Base-by-base conservation (phyloP, 2,329 filamentous ascomycete genomes). In the Fonsecaea monophora region DNA sequence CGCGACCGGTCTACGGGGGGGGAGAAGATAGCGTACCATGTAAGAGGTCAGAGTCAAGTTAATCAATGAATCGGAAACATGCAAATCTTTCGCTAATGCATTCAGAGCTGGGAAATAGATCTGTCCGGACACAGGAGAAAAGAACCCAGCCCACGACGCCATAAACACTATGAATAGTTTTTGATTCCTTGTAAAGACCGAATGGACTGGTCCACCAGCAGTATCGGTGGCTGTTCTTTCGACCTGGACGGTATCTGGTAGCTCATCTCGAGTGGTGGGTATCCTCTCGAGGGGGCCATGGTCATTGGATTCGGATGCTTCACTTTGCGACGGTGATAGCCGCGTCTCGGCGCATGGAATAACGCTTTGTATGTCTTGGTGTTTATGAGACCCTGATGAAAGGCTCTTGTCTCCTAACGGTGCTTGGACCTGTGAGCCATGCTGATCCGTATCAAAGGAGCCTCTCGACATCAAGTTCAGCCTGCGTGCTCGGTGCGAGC, bases 101-200 rank as follows among this genome's bases (percentile, higher is more conserved):
- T 78, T 75, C 9, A 83, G 72, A 4, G 80, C 76, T 3, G 82
- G 82, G 62, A 83, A 80, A 70, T 83, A 83, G 57, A 83, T 82
- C 64, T 80, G 80, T 6, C 79, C 78, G 4, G 78, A 79, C 3
- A 83, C 71, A 0, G 81, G 81, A 4, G 79, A 80, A 69, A 83
- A 82, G 65, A 82, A 76, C 53, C 77, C 78, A 7, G 76, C 78
- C 42, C 79, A 71, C 1, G 78, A 75, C 35, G 78, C 78, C 69
- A 80, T 77, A 64, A 75, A 77, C 53, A 81, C 75, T 21, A 81
- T 78, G 62, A 77, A 74, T 62, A 74, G 69, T 67, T 80, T 80
- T 62, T 76, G 74, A 56, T 71, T 71, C 59, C 60, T 67, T 0
- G 74, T 76, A 65, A 80, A 80, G 10, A 75, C 65, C 0, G 77